A percentile compares a stretch with the other conserved stretches of the same genome.
Evolutionary conservation across 768 basidiomycete genomes (phyloP).

Genomic region (Fibroporia radiculosa): DNA sequence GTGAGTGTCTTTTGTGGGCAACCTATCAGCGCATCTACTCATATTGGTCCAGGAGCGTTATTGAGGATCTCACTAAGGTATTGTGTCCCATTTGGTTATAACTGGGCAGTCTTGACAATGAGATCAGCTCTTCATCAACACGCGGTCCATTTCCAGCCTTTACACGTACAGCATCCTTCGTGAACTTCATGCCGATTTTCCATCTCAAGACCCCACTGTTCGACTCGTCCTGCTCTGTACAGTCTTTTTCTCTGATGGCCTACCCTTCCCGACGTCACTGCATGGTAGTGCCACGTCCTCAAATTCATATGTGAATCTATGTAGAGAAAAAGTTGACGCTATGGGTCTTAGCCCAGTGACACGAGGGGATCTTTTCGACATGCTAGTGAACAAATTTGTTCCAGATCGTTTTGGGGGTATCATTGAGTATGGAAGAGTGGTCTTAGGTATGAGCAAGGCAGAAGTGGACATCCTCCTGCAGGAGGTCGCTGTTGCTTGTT

Average conservation of each 20-base stretch:
- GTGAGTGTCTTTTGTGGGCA: slow-evolving; percentile 31
- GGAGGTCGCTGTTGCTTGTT: slow-evolving; percentile 52
- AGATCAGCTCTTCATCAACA: slow-evolving; percentile 56
- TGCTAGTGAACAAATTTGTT: slow-evolving; percentile 64
- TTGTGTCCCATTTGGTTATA: neutral
- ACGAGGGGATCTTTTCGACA: slow-evolving; percentile 48
- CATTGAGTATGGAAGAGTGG: slow-evolving; percentile 40
- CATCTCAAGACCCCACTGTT: slow-evolving; percentile 48
- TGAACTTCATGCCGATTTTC: slow-evolving; percentile 61
- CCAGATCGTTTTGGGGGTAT: slow-evolving; percentile 45
- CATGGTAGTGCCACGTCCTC: slow-evolving; percentile 19
- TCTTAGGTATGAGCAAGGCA: slow-evolving; percentile 33
- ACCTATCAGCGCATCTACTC: neutral
- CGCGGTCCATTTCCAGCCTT: slow-evolving; percentile 52
- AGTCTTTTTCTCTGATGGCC: slow-evolving; percentile 38
- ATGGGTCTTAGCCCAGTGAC: slow-evolving; percentile 50
- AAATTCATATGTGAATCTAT: slow-evolving; percentile 11
- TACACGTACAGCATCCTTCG: slow-evolving; percentile 46
- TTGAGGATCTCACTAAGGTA: slow-evolving; percentile 66
- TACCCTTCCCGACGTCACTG: slow-evolving; percentile 17
- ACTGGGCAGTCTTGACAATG: neutral
- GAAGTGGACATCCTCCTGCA: slow-evolving; percentile 42
- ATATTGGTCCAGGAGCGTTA: slow-evolving; percentile 32
- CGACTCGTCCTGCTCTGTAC: slow-evolving; percentile 71
- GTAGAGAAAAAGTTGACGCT: slow-evolving; percentile 43